Evolutionary conservation across 345 rosid species (phyloP).

Genomic region (Turnera subulata): DNA sequence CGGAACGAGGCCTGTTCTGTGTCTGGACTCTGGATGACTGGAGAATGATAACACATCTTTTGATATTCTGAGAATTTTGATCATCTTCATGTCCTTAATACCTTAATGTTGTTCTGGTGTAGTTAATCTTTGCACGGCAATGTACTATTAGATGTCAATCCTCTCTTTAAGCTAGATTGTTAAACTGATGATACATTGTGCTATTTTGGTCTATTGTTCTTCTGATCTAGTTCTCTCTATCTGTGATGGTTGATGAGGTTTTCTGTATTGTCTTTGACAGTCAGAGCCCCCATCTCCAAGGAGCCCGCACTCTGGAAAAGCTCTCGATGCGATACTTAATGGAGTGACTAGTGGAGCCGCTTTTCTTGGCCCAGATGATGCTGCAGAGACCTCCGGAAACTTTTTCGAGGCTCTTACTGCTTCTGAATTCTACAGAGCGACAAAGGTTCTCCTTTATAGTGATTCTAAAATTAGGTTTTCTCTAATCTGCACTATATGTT

Average conservation of each 20-base stretch:
- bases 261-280: constrained; percentile 33
- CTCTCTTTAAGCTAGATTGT: no score
- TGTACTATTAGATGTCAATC: no score
- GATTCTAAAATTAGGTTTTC: not conserved
- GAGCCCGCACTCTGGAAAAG: constrained; percentile 48
- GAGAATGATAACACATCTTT: no score
- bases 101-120: no score
- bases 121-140: no score
- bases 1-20: no score
- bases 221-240: not conserved
- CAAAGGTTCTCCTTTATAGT: constrained; percentile 47
- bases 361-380: constrained; percentile 65
- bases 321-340: constrained; percentile 48
- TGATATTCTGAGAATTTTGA: no score
- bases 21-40: no score
- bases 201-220: not conserved
- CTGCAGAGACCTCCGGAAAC: constrained; percentile 74
- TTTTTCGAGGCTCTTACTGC: constrained; percentile 83
- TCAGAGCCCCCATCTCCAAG: constrained; percentile 92
- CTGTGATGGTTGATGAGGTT: not conserved
- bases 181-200: no score
- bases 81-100: no score
- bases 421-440: constrained; percentile 73
- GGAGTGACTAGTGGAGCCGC: constrained; percentile 44
- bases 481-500: not conserved